phyloP scores from a whole-genome alignment of 306 rosid genomes.

The Corylus americana region DNA sequence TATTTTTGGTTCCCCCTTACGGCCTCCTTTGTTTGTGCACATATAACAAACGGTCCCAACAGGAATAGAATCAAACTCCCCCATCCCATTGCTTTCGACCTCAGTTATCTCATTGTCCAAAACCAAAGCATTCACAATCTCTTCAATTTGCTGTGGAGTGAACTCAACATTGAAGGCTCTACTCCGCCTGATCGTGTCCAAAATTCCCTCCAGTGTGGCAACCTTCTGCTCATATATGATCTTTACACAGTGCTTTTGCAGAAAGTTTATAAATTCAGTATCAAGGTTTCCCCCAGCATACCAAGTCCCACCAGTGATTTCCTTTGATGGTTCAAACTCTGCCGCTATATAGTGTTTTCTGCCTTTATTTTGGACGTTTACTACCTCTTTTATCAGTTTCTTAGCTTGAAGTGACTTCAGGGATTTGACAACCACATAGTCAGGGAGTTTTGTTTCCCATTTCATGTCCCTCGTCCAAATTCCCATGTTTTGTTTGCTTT shows the following conservation, averaged over 20 bases:
- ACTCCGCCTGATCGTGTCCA: slow-evolving; percentile 29
- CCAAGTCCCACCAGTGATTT: slow-evolving; percentile 73
- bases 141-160: slow-evolving; percentile 46
- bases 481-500: slow-evolving; percentile 54
- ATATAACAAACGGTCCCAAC: slow-evolving; percentile 61
- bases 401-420: slow-evolving; percentile 55
- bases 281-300: slow-evolving; percentile 59
- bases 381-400: slow-evolving; percentile 63
- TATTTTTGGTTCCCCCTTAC: slow-evolving; percentile 38
- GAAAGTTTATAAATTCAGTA: slow-evolving; percentile 35
- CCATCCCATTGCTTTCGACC: slow-evolving; percentile 63
- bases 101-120: slow-evolving; percentile 58
- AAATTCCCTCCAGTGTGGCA: slow-evolving; percentile 47
- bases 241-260: slow-evolving; percentile 41
- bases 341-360: slow-evolving; percentile 69
- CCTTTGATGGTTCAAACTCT: slow-evolving; percentile 72
- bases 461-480: slow-evolving; percentile 65
- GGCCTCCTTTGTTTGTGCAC: slow-evolving; percentile 50
- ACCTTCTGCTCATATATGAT: slow-evolving; percentile 47
- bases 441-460: slow-evolving; percentile 48
- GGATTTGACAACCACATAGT: slow-evolving; percentile 39
- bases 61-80: slow-evolving; percentile 55
- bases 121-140: slow-evolving; percentile 58
- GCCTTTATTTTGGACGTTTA: slow-evolving; percentile 59
- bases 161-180: slow-evolving; percentile 36